A percentile compares a stretch with the other conserved stretches of the same genome.
phyloP scores from a whole-genome alignment of 1,284 basidiomycete genomes.

The Fistulina hepatica region DNA sequence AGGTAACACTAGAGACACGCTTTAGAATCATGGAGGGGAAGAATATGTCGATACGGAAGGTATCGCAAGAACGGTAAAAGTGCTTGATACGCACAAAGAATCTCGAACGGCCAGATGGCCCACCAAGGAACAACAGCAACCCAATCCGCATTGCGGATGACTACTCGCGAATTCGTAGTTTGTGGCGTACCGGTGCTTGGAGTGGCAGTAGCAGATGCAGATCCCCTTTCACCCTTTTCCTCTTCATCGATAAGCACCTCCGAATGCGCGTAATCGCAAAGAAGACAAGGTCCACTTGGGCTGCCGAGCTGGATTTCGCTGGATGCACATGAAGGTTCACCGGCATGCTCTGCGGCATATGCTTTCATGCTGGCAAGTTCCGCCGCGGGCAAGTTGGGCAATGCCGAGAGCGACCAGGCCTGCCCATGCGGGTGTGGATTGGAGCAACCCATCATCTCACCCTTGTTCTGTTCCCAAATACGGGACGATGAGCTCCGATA shows the following conservation, averaged over 20 bases:
- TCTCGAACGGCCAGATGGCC: conserved; percentile 94
- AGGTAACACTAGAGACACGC: conserved; percentile 52
- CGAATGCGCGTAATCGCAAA: conserved; percentile 76
- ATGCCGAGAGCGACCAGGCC: conserved; percentile 72
- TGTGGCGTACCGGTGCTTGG: too few species aligned
- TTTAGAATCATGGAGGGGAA: neutral
- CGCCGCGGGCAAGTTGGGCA: conserved; percentile 62
- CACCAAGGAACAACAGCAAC: conserved; percentile 90
- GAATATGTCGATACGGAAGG: conserved; percentile 2
- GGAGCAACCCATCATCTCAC: conserved; percentile 91
- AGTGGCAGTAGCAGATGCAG: too few species aligned
- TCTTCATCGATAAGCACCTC: conserved; percentile 43
- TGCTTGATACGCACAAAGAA: conserved; percentile 44
- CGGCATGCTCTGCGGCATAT: conserved; percentile 30
- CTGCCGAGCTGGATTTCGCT: too few species aligned
- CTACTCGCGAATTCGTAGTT: too few species aligned
- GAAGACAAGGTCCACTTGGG: conserved; percentile 57
- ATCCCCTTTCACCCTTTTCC: too few species aligned
- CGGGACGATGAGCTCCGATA: neutral
- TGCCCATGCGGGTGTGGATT: conserved; percentile 96
- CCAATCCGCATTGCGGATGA: conserved; percentile 73
- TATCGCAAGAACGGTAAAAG: conserved; percentile 1
- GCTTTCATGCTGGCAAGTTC: conserved; percentile 51
- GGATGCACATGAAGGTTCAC: too few species aligned
- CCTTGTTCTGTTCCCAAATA: conserved; percentile 65